Evolutionary conservation across 2,329 filamentous ascomycete genomes (phyloP), one percentile per base, ranked within the genome.

Genomic region (Metarhizium brunneum): DNA sequence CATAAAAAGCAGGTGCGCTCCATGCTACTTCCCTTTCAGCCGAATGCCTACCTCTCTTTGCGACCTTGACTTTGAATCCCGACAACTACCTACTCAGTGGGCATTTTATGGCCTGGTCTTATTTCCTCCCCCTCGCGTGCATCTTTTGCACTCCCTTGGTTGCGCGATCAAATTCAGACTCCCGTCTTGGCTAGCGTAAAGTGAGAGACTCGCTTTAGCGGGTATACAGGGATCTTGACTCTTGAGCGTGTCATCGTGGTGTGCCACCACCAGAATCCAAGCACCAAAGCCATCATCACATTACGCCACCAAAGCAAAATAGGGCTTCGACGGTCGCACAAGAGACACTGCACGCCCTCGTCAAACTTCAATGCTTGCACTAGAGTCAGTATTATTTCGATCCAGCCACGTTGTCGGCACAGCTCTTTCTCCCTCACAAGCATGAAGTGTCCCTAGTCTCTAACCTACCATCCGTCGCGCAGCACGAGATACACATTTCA

Each of bases 401-500:
- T 25, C 25, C 25, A 25, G 25, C 25, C 25, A 3, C 25, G 25
- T 4, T 25, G 25, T 25, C 25, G 4, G 25, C 25, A 25, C 25
- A 25, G 25, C 25, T 25, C 25, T 25, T 25, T 25, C 25, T 25
- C 25, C 25, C 25, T 25, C 25, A 25, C 25, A 25, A 25, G 25
- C 25, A 25, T 25, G 25, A 25, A 25, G 25, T 25, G 25, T 25
- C 25, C 25, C 25, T 25, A 25, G 25, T 25, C 25, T 25, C 52
- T 54, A 14, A 54, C 52, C 16, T 50, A n/a, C 30, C 14, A 14
- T 49, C 13, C 38, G 14, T 32, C 29, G 47, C 25, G 18, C 29
- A 54, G 47, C 16, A 36, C 47, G 25, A 25, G 48, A 53, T 57
- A 57, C 25, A 47, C 67, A 48, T 67, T 66, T 50, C 57, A 60